Percentiles rank a stretch among this genome's conserved stretches.
phyloP scores from a whole-genome alignment of 1,284 basidiomycete species.

The Ceratorhiza oryzae-sativae region DNA sequence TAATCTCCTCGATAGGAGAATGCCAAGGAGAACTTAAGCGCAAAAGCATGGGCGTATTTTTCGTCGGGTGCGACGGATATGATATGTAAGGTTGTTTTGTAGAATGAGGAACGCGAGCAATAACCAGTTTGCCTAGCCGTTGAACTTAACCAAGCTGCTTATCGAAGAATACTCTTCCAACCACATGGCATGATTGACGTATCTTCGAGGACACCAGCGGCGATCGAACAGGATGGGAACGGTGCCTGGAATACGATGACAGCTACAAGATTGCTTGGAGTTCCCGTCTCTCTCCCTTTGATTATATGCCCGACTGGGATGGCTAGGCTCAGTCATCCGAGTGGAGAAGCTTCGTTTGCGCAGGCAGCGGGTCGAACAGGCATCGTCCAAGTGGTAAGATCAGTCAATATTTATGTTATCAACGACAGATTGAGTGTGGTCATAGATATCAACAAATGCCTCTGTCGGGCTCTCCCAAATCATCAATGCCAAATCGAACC shows the following conservation, averaged over 20 bases:
- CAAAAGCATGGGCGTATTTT: slow-evolving; percentile 42
- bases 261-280: slow-evolving; percentile 56
- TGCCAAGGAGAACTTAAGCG: slow-evolving; percentile 37
- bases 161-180: slow-evolving; percentile 33
- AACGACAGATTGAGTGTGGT: too few relatives aligned
- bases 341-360: slow-evolving; percentile 85
- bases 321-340: slow-evolving; percentile 86
- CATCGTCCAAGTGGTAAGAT: slow-evolving; percentile 78
- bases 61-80: slow-evolving; percentile 41
- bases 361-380: slow-evolving; percentile 70
- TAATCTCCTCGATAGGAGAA: slow-evolving; percentile 10
- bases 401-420: neutral
- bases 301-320: slow-evolving; percentile 73
- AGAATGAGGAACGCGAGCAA: neutral
- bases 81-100: slow-evolving; percentile 24
- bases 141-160: slow-evolving; percentile 38
- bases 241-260: slow-evolving; percentile 43
- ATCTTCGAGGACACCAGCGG: neutral
- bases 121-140: slow-evolving; percentile 20
- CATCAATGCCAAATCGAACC: slow-evolving; percentile 60
- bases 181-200: slow-evolving; percentile 41
- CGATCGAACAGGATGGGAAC: neutral
- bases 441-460: slow-evolving; percentile 76
- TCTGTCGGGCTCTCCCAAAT: slow-evolving; percentile 80
- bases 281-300: slow-evolving; percentile 56